Evolutionary conservation across 164 flowering plant genomes (phyloP), one percentile per base, ranked within the genome.

Genomic region (Umbellularia californica): DNA sequence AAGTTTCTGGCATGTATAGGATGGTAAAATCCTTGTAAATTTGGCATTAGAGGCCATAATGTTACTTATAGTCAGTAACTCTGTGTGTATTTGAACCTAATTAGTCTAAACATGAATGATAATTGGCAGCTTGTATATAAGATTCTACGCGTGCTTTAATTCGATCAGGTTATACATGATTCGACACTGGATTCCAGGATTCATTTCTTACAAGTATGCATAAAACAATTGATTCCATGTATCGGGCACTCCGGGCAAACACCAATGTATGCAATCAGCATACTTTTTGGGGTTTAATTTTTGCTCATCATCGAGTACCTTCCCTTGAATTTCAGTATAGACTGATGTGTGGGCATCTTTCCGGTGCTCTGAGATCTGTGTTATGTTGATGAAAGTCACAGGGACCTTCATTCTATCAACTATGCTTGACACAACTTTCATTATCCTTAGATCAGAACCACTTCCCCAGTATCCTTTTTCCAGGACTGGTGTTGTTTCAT

Each of bases 241-340:
- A 75, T 93, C 98, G 35, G 98, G 98, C 66, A 93, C 90, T 47
- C 98, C 98, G 0, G 97, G 98, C 70, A 95, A 68, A 65, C 99
- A 93, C 95, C 95, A 95, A 75, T 95, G 99, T 70, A 93, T 92
- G 81, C 97, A 95, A 77, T 95, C 99, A 9, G 98, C 98, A 71
- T 85, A 72, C 60, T 76, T 86, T 19, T 80, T 51, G 0, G 96
- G 96, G 68, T 93, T 93, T 0, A 89, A 87, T 65, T 87, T 92
- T 55, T 95, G 83, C 76, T 92, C 91, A 5, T 87, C 89, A 1
- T 90, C 90, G 52, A 95, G 69, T 51, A 92, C 63, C 68, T 86
- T 87, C 17, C 98, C 99, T n/a, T 85, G 88, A 0, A 72, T 60
- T 70, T 90, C 94, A 0, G 97, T 89, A 71, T 89, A 96, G 47